Percentiles rank a stretch among this genome's conserved stretches.
phyloP scores from a whole-genome alignment of 805 yeast genomes.

The Zygoascus tannicola region DNA sequence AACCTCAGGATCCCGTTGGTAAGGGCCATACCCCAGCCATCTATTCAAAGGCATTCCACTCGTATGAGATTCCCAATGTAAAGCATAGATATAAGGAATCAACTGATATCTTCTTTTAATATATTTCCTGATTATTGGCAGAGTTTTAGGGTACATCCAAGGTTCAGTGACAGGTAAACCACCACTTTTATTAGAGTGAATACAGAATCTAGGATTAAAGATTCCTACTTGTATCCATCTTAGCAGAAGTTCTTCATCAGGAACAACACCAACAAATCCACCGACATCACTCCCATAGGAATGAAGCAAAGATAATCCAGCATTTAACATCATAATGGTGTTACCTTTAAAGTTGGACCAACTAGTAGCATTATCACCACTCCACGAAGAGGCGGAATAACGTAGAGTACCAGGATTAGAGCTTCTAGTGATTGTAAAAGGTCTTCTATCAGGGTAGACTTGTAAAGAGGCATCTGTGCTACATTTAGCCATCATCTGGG shows the following conservation, averaged over 20 bases:
- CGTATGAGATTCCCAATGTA: slow-evolving; percentile 6
- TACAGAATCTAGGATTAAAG: slow-evolving; percentile 9
- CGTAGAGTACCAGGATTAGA: slow-evolving; percentile 9
- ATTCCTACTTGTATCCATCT: slow-evolving; percentile 9
- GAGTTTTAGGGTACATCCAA: slow-evolving; percentile 9
- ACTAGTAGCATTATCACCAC: slow-evolving; percentile 11
- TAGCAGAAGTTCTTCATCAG: slow-evolving; percentile 8
- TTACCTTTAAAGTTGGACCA: slow-evolving; percentile 7
- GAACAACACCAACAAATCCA: slow-evolving; percentile 8
- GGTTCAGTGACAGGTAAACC: slow-evolving; percentile 4
- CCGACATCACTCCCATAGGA: slow-evolving; percentile 11
- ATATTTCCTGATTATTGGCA: slow-evolving; percentile 1
- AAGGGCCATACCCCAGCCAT: slow-evolving; percentile 1
- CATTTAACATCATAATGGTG: slow-evolving; percentile 9
- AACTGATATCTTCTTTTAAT: slow-evolving; percentile 6
- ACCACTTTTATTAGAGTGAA: slow-evolving; percentile 4
- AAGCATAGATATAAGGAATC: slow-evolving; percentile 7
- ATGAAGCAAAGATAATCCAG: slow-evolving; percentile 8
- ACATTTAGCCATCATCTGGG: slow-evolving; percentile 12
- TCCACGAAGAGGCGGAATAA: slow-evolving; percentile 9
- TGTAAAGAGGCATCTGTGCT: slow-evolving; percentile 6
- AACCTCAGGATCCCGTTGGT: slow-evolving; percentile 1
- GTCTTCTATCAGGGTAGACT: slow-evolving; percentile 8
- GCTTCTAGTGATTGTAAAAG: slow-evolving; percentile 8
- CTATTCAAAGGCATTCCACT: neutral